Base-by-base conservation (phyloP, 345 rosid genomes). In the Cardamine chenopodiifolia region DNA sequence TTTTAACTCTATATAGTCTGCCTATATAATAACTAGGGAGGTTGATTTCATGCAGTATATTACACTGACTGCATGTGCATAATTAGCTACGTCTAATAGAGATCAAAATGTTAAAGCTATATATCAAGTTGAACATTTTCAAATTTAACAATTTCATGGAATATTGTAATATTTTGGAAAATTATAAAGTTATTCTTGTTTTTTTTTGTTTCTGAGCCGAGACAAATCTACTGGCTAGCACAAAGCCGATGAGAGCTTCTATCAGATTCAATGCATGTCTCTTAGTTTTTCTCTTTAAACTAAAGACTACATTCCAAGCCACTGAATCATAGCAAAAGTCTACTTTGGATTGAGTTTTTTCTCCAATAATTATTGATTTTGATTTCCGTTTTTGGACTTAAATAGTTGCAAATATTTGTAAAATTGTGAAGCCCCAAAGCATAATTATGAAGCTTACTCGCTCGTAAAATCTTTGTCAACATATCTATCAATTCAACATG, bases 1-100 rank as follows among this genome's bases (percentile, higher is more conserved):
- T 66, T 59, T 48, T 15, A 66, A 57, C 67, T 48, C 60, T 26
- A n/a, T 25, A 26, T 42, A 18, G 62, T 45, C 49, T 45, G 60
- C 47, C 63, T 73, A 74, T 28, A 29, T 29, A 40, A 1, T 26
- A 10, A 64, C 73, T 19, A 68, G 68, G 19, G 73, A 75, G 10
- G 68, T 68, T 68, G 53, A n/a, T 66, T 66, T 74, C 72, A 74
- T 66, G 59, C 58, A 65, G 17, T 49, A 26, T 28, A 31, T 6
- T 70, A 49, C 68, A 61, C 70, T n/a, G 25, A 37, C 26, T 63
- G 57, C 77, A 73, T 73, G 77, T 73, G 64, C 56, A 62, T 62
- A 35, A 13, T 14, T 37, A 52, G 34, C 17, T 39, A 40, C 62
- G 53, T 53, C 4, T 34, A 29, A 29, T 10, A 9, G 17, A 29